Evolutionary conservation across 2,329 filamentous ascomycete genomes (phyloP).

Genomic region (Paecilomyces sp.): DNA sequence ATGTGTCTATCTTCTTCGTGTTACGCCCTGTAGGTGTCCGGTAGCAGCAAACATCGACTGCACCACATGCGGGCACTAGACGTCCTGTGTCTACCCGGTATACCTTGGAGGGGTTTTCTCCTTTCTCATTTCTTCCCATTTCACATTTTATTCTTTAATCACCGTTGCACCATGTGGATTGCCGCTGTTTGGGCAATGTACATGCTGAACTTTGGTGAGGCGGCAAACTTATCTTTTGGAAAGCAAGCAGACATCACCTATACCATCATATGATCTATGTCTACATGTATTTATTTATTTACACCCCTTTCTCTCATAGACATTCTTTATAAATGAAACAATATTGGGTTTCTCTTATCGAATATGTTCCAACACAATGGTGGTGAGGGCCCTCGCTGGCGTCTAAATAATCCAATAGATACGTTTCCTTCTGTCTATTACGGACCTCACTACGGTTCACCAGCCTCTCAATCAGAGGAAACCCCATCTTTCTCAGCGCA

Average conservation of each 20-base stretch:
- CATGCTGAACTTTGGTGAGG: background rate
- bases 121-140: background rate
- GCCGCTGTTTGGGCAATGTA: background rate
- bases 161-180: background rate
- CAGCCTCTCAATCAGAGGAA: background rate
- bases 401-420: background rate
- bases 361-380: background rate
- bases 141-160: background rate
- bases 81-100: background rate
- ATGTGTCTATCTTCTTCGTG: background rate
- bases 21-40: background rate
- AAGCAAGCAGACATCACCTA: background rate
- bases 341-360: background rate
- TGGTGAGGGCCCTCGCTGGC: background rate
- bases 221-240: background rate
- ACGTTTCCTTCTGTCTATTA: background rate
- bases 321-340: background rate
- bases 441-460: background rate
- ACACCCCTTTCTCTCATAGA: background rate
- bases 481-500: background rate
- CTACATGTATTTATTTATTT: background rate
- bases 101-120: background rate
- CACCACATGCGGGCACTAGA: background rate
- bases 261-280: background rate
- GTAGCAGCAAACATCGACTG: background rate